phyloP scores from a whole-genome alignment of 106 monocot genomes.

The Iris macrosiphon region DNA sequence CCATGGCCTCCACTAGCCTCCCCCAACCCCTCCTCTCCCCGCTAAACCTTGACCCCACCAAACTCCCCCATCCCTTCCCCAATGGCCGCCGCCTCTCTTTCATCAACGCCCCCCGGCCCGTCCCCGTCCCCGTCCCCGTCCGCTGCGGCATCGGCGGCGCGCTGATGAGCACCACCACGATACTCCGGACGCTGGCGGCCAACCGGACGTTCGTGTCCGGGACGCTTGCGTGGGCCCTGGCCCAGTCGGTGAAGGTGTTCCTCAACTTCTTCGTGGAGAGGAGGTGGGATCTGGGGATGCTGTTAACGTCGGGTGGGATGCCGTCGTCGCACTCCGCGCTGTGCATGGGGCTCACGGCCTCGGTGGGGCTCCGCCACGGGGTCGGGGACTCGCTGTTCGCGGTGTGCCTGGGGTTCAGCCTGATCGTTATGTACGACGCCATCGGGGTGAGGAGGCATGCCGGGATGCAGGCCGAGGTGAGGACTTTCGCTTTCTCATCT shows the following conservation, averaged over 20 bases:
- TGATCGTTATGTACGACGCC: conserved; percentile 98
- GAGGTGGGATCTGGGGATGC: conserved; percentile 64
- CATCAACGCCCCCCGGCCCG: no score
- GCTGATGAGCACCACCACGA: conserved; percentile 59
- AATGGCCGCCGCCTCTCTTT: no score
- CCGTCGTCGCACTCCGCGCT: conserved; percentile 85
- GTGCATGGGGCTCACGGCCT: conserved; percentile 71
- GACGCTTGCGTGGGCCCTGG: conserved; percentile 61
- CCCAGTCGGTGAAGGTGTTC: conserved; percentile 70
- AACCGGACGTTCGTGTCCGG: conserved; percentile 96
- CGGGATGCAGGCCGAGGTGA: conserved; percentile 92
- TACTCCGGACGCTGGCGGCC: conserved; percentile 36
- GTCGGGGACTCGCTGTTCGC: conserved; percentile 70
- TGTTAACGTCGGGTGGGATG: conserved; percentile 82
- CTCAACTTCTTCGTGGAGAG: conserved; percentile 77
- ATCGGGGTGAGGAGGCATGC: conserved; percentile 83
- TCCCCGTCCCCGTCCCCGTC: conserved; percentile 3
- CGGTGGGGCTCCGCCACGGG: conserved; percentile 79
- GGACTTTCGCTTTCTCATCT: background rate
- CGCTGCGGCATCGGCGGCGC: conserved; percentile 28
- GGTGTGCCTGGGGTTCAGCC: conserved; percentile 78
- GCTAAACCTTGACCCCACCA: no score
- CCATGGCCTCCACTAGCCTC: conserved; percentile 19
- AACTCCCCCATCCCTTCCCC: conserved; percentile 4
- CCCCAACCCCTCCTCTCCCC: conserved; percentile 1